Conservation (phyloP, 2,329 filamentous ascomycete genomes). For the Xylariales sp. region DNA sequence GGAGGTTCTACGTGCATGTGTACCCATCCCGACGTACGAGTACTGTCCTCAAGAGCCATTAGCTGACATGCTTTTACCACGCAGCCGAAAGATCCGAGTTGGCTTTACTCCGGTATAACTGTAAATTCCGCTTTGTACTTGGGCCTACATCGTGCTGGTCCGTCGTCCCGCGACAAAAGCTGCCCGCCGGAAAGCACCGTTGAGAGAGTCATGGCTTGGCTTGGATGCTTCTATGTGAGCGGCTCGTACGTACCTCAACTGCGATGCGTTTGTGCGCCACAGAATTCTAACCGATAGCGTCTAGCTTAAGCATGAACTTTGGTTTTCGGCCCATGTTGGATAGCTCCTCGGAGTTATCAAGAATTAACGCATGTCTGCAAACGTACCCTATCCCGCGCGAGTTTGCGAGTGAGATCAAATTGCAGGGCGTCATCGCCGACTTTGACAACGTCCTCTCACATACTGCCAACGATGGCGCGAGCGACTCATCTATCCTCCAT, state of each 20-base stretch:
- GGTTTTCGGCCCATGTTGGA: conserved; percentile 46
- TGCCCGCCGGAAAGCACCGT: conserved; percentile 37
- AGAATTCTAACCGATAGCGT: neutral
- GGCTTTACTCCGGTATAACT: conserved; percentile 49
- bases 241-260: conserved; percentile 42
- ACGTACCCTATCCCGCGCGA: conserved; percentile 42
- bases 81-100: conserved; percentile 48
- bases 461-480: conserved; percentile 43
- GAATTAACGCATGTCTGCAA: conserved; percentile 41
- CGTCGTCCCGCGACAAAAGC: conserved; percentile 39
- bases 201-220: conserved; percentile 47
- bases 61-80: conserved; percentile 9
- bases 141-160: conserved; percentile 44
- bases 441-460: conserved; percentile 46
- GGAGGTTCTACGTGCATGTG: neutral
- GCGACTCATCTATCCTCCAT: conserved; percentile 47
- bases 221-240: conserved; percentile 49
- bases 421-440: conserved; percentile 44
- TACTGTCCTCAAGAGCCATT: neutral
- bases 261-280: neutral
- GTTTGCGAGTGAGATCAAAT: conserved; percentile 45
- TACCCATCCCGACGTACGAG: neutral
- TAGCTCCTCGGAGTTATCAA: conserved; percentile 45
- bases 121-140: conserved; percentile 48
- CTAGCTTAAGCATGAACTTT: conserved; percentile 48